These are phyloP conservation scores for Yamadazyma sp. DNA, from an alignment of 805 yeast species.

Conservation along the genomic window DNA sequence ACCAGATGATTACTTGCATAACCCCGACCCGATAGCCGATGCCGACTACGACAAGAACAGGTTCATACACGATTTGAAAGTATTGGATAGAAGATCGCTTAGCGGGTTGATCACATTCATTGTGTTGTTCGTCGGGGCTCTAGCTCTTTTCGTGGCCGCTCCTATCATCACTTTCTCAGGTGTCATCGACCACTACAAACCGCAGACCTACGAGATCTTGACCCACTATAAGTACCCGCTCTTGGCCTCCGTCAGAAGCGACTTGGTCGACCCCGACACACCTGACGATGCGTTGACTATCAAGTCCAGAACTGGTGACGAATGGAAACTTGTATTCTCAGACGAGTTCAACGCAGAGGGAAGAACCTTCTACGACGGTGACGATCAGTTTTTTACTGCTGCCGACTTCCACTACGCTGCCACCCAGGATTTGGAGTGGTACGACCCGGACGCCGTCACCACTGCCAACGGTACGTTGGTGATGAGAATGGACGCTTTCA, in stretches of 20 bases:
- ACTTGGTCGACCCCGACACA: constrained; percentile 42
- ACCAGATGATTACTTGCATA: constrained; percentile 91
- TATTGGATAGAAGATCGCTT: constrained; percentile 61
- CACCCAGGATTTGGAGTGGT: constrained; percentile 45
- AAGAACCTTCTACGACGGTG: constrained; percentile 43
- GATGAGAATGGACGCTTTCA: constrained; percentile 39
- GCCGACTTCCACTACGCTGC: constrained; percentile 43
- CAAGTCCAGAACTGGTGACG: constrained; percentile 25
- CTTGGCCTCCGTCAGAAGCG: constrained; percentile 35
- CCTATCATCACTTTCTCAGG: constrained; percentile 89
- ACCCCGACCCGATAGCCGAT: constrained; percentile 93
- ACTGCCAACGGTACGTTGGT: constrained; percentile 39
- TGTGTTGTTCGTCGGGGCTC: constrained; percentile 56
- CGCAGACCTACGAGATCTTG: constrained; percentile 44
- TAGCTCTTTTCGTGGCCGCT: constrained; percentile 69
- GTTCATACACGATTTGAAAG: constrained; percentile 60
- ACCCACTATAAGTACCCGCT: constrained; percentile 44
- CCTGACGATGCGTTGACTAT: constrained; percentile 29
- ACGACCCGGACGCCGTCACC: constrained; percentile 43
- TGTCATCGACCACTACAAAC: constrained; percentile 34
- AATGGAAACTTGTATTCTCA: constrained; percentile 39
- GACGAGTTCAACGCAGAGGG: constrained; percentile 47
- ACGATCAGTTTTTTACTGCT: constrained; percentile 45
- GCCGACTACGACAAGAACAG: constrained; percentile 78
- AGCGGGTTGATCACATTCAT: constrained; percentile 65